A percentile compares a stretch with the other conserved stretches of the same genome.
Conservation (phyloP, 176 grass and related monocot genomes). For the Aegilops sharonensis region DNA sequence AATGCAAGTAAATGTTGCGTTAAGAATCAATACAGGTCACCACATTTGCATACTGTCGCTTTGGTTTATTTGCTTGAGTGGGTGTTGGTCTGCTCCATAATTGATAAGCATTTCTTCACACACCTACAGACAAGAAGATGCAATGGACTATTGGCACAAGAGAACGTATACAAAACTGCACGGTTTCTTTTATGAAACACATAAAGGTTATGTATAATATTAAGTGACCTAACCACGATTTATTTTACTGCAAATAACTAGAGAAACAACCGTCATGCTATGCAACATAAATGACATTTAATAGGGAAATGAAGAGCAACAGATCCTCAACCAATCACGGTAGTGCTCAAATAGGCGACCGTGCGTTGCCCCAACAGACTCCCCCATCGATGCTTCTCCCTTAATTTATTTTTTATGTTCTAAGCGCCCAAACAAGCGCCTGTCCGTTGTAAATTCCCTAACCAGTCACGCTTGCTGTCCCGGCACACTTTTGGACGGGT, state of each 20-base stretch:
- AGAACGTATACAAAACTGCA: background rate
- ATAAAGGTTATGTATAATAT: background rate
- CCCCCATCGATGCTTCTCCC: too few relatives aligned
- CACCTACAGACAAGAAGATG: constrained; percentile 48
- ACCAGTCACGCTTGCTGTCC: too few relatives aligned
- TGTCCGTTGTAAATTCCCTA: too few relatives aligned
- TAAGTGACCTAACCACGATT: background rate
- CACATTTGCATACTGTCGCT: constrained; percentile 70
- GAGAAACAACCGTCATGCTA: background rate
- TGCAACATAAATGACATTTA: background rate
- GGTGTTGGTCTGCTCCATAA: constrained; percentile 75
- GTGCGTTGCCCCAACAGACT: too few relatives aligned
- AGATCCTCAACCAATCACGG: too few relatives aligned
- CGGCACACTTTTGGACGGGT: too few relatives aligned
- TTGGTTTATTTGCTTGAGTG: constrained; percentile 78
- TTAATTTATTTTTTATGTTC: too few relatives aligned
- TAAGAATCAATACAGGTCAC: background rate
- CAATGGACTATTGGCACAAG: background rate
- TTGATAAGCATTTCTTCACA: constrained; percentile 83
- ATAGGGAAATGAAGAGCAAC: background rate
- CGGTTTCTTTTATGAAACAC: background rate
- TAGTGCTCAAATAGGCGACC: too few relatives aligned
- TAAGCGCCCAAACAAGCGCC: too few relatives aligned
- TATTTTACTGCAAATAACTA: background rate
- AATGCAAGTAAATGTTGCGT: background rate